Percentiles rank a stretch among this genome's conserved stretches.
phyloP scores from a whole-genome alignment of 345 rosid species.

The Balakata baccata region DNA sequence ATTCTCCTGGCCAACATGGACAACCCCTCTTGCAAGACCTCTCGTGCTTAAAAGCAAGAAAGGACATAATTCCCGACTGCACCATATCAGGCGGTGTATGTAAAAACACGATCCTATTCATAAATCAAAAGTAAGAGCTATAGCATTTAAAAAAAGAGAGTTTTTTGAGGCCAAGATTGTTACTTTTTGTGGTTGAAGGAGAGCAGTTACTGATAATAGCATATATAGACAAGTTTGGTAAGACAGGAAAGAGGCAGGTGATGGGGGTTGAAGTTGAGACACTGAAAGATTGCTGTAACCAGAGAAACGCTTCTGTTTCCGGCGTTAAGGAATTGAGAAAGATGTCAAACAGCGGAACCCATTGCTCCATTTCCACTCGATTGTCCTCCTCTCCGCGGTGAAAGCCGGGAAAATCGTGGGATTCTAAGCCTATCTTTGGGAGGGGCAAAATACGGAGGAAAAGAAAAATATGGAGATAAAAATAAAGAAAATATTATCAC shows the following conservation, averaged over 20 bases:
- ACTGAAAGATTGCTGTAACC: slow-evolving; percentile 51
- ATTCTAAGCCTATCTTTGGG: no score
- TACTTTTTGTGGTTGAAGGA: slow-evolving; percentile 45
- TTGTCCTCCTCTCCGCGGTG: background rate
- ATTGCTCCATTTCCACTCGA: slow-evolving; percentile 46
- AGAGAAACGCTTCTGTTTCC: slow-evolving; percentile 65
- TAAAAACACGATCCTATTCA: slow-evolving; percentile 53
- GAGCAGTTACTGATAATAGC: slow-evolving; percentile 27
- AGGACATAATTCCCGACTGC: slow-evolving; percentile 58
- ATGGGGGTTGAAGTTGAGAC: slow-evolving; percentile 37
- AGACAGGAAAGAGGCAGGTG: slow-evolving; percentile 63
- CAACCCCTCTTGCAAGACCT: slow-evolving; percentile 51
- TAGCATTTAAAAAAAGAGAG: background rate
- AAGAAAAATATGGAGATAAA: no score
- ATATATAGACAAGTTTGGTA: slow-evolving; percentile 29
- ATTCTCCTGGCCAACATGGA: slow-evolving; percentile 43
- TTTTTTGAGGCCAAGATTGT: background rate
- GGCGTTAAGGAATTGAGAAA: slow-evolving; percentile 57
- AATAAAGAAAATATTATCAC: no score
- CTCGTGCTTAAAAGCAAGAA: slow-evolving; percentile 48
- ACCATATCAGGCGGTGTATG: slow-evolving; percentile 62
- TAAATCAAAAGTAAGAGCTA: slow-evolving; percentile 5
- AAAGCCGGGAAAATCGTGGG: background rate
- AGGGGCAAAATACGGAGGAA: no score
- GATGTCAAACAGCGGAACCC: slow-evolving; percentile 62